These are phyloP conservation scores for Aspergillus pseudoglaucus DNA, from an alignment of 2,329 filamentous ascomycete species.

Conservation along the genomic window DNA sequence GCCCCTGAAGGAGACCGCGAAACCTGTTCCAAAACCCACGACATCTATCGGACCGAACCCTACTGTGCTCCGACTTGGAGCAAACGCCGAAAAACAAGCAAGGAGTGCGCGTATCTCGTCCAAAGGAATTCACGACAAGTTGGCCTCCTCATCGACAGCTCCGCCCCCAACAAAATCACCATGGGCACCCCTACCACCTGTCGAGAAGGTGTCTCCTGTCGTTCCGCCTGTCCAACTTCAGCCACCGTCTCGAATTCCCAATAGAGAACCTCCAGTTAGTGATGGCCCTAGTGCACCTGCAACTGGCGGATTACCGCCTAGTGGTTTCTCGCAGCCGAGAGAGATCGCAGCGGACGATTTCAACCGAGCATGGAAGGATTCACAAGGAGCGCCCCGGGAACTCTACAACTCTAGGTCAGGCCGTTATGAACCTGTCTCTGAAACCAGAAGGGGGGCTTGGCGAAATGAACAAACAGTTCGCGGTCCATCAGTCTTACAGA, in stretches of 20 bases:
- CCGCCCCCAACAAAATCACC: constrained; percentile 76
- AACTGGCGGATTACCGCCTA: not conserved
- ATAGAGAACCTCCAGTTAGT: constrained; percentile 51
- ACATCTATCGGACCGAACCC: constrained; percentile 45
- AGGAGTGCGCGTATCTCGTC: constrained; percentile 39
- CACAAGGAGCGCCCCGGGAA: constrained; percentile 61
- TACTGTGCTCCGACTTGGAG: constrained; percentile 44
- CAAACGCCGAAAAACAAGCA: constrained; percentile 40
- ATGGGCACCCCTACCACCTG: constrained; percentile 79
- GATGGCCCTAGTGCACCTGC: constrained; percentile 48
- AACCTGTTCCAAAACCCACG: constrained; percentile 29
- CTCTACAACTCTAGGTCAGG: constrained; percentile 94
- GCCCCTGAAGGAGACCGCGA: constrained; percentile 19
- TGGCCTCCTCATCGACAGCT: constrained; percentile 41
- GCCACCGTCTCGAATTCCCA: constrained; percentile 44
- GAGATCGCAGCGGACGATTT: constrained; percentile 95
- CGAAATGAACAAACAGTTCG: constrained; percentile 62
- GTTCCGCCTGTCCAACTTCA: constrained; percentile 46
- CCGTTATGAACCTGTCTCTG: constrained; percentile 79
- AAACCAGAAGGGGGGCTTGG: constrained; percentile 62
- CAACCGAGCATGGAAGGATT: constrained; percentile 76
- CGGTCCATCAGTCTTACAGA: constrained; percentile 72
- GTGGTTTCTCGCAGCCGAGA: constrained; percentile 47
- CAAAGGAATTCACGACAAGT: constrained; percentile 50
- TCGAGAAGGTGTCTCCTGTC: constrained; percentile 70